phyloP scores from a whole-genome alignment of 1,139 yeast species.

The Taiozyma sp. region DNA sequence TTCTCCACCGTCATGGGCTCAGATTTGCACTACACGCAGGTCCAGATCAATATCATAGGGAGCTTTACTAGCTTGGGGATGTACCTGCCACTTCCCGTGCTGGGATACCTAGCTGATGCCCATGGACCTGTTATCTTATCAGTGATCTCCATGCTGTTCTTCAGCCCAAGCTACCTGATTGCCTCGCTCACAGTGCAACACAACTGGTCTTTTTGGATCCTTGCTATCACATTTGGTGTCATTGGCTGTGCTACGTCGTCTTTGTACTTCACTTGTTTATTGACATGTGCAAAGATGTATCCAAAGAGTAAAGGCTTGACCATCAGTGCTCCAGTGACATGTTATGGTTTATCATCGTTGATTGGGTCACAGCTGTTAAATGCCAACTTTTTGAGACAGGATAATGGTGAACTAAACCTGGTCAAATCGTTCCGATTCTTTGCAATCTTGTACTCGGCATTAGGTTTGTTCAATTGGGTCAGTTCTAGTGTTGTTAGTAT shows the following conservation, averaged over 20 bases:
- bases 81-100: slow-evolving; percentile 77
- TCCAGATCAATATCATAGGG: slow-evolving; percentile 74
- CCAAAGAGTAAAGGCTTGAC: slow-evolving; percentile 75
- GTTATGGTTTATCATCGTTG: slow-evolving; percentile 74
- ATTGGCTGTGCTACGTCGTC: slow-evolving; percentile 84
- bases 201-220: slow-evolving; percentile 24
- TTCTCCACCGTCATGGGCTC: slow-evolving; percentile 69
- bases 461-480: slow-evolving; percentile 57
- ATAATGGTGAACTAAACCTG: slow-evolving; percentile 39
- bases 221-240: slow-evolving; percentile 38
- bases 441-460: slow-evolving; percentile 48
- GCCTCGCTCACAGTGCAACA: slow-evolving; percentile 33
- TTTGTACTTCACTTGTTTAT: slow-evolving; percentile 68
- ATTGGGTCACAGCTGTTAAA: slow-evolving; percentile 48
- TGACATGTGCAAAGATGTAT: slow-evolving; percentile 81
- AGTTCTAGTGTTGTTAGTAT: slow-evolving; percentile 63
- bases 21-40: slow-evolving; percentile 54
- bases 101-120: slow-evolving; percentile 81
- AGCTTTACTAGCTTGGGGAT: slow-evolving; percentile 76
- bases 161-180: slow-evolving; percentile 68
- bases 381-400: slow-evolving; percentile 32
- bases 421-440: slow-evolving; percentile 53
- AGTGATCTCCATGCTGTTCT: slow-evolving; percentile 54
- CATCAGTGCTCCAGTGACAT: slow-evolving; percentile 83
- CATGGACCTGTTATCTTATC: slow-evolving; percentile 81